Percentiles rank a stretch among this genome's conserved stretches.
These are phyloP conservation scores for Gossypium arboreum DNA, from an alignment of 345 rosid species.

Conservation along the genomic window DNA sequence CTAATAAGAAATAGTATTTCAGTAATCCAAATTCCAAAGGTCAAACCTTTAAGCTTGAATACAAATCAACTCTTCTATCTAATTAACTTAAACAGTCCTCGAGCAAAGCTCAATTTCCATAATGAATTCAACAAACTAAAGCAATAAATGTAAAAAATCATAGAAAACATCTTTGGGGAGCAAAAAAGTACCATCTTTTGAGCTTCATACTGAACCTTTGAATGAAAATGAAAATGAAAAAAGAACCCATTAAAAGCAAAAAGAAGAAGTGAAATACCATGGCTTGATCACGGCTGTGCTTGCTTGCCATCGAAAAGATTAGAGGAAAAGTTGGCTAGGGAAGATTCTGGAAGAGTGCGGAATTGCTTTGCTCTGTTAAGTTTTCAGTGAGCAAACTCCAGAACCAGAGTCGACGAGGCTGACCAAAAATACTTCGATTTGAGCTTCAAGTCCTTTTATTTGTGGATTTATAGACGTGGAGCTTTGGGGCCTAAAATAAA, in stretches of 20 bases:
- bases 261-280: conserved; percentile 35
- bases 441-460: not conserved
- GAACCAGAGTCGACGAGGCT: not conserved
- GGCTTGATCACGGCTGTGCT: conserved; percentile 64
- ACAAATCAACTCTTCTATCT: not conserved
- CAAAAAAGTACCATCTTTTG: not conserved
- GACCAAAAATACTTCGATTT: not conserved
- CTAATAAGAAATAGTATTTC: not conserved
- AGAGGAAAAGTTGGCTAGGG: not conserved
- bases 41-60: conserved; percentile 4
- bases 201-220: not conserved
- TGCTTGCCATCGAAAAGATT: conserved; percentile 28
- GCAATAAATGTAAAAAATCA: not conserved
- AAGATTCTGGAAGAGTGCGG: not conserved
- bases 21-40: conserved; percentile 13
- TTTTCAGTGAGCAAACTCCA: not conserved
- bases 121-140: not conserved
- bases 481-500: not conserved
- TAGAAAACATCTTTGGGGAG: not conserved
- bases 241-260: not conserved
- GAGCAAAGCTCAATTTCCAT: not conserved
- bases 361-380: not conserved
- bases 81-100: not conserved
- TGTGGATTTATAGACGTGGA: not conserved
- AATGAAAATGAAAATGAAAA: not conserved